phyloP scores from a whole-genome alignment of 2,329 filamentous ascomycete genomes.

The Ascochyta rabiei region DNA sequence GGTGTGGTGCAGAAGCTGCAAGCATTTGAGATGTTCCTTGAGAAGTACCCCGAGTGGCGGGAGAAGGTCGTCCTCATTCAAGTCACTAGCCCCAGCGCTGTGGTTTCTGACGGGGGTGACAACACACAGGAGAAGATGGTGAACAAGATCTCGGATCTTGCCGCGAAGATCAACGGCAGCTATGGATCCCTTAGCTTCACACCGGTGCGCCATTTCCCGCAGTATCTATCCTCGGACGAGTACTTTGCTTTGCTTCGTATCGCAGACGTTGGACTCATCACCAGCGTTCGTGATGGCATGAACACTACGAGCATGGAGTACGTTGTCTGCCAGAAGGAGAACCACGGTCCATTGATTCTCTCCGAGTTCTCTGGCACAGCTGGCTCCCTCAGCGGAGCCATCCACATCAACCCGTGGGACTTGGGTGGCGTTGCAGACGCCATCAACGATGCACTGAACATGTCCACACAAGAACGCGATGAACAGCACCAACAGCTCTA shows the following conservation, averaged over 20 bases:
- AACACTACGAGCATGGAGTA: slow-evolving; percentile 97
- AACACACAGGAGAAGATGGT: slow-evolving; percentile 80
- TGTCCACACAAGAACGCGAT: slow-evolving; percentile 69
- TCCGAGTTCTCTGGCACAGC: slow-evolving; percentile 97
- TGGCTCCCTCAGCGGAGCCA: slow-evolving; percentile 80
- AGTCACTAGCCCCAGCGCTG: slow-evolving; percentile 85
- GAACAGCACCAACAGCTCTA: slow-evolving; percentile 78
- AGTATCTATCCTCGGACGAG: slow-evolving; percentile 87
- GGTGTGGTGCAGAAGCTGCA: slow-evolving; percentile 96
- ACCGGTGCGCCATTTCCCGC: slow-evolving; percentile 92
- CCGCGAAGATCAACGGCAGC: slow-evolving; percentile 87
- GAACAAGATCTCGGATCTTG: slow-evolving; percentile 87
- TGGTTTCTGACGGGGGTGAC: slow-evolving; percentile 74
- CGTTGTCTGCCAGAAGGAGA: slow-evolving; percentile 86
- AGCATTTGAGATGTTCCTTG: slow-evolving; percentile 90
- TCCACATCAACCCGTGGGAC: slow-evolving; percentile 98
- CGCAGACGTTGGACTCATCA: slow-evolving; percentile 91
- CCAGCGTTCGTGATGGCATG: slow-evolving; percentile 95
- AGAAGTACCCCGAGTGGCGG: slow-evolving; percentile 88
- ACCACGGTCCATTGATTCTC: slow-evolving; percentile 85
- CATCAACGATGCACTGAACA: slow-evolving; percentile 80
- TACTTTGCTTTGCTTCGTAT: slow-evolving; percentile 93
- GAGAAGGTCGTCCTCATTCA: slow-evolving; percentile 93
- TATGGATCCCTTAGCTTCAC: slow-evolving; percentile 89
- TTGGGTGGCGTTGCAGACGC: slow-evolving; percentile 80